These are phyloP conservation scores for Trichosporon faecale DNA, from an alignment of 1,284 basidiomycete genomes.

Conservation along the genomic window DNA sequence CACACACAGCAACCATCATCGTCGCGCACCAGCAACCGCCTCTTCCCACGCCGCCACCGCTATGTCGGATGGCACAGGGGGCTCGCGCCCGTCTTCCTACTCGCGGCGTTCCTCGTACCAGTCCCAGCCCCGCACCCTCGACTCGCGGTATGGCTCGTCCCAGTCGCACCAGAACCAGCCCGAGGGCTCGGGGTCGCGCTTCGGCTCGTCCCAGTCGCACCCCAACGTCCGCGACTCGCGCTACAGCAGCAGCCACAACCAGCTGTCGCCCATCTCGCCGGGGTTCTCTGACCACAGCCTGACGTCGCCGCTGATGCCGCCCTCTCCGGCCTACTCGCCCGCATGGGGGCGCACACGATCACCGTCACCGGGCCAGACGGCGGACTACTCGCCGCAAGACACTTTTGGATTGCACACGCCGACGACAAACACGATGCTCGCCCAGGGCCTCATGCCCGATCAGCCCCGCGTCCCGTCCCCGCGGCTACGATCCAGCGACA, in stretches of 20 bases:
- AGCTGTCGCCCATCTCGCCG: neutral
- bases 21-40: neutral
- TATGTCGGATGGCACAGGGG: constrained; percentile 3
- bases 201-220: neutral
- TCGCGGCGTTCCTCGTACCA: constrained; percentile 1
- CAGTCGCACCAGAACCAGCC: constrained; percentile 1
- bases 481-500: neutral
- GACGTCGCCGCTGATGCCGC: constrained; percentile 8
- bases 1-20: neutral
- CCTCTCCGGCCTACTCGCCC: constrained; percentile 10
- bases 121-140: neutral
- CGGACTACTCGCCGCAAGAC: constrained; percentile 20
- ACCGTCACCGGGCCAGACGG: neutral
- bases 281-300: constrained; percentile 7
- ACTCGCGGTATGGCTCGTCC: neutral
- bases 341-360: constrained; percentile 5
- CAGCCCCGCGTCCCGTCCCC: neutral
- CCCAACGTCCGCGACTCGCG: constrained; percentile 7
- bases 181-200: neutral
- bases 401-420: constrained; percentile 22
- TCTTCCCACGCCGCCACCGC: neutral
- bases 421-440: constrained; percentile 8
- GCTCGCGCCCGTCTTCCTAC: constrained; percentile 5
- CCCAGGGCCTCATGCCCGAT: constrained; percentile 5
- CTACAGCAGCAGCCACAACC: constrained; percentile 2